Percentiles rank a stretch among this genome's conserved stretches.
These are phyloP conservation scores for Butyriboletus pseudospeciosus DNA, from an alignment of 1,284 basidiomycete genomes.

Conservation along the genomic window DNA sequence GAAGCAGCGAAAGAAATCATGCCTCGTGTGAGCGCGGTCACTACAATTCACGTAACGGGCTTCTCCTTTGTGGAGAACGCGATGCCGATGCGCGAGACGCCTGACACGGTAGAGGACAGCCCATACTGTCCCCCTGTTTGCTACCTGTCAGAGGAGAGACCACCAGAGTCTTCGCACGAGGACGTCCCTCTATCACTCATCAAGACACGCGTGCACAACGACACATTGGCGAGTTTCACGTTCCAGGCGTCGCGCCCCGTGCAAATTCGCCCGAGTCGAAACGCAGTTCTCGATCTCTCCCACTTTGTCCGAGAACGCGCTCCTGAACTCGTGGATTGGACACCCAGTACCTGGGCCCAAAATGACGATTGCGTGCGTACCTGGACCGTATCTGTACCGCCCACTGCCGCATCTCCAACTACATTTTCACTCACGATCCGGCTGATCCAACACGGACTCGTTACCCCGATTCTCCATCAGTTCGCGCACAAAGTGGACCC, in stretches of 20 bases:
- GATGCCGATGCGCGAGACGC: constrained; percentile 47
- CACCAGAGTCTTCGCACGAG: constrained; percentile 26
- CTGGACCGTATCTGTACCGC: constrained; percentile 53
- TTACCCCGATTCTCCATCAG: constrained; percentile 22
- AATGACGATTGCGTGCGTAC: constrained; percentile 64
- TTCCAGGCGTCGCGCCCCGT: constrained; percentile 40
- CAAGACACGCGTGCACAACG: constrained; percentile 40
- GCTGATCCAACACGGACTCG: constrained; percentile 40
- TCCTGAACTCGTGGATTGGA: constrained; percentile 49
- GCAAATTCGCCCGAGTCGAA: constrained; percentile 46
- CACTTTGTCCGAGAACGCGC: constrained; percentile 43
- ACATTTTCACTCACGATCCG: constrained; percentile 23
- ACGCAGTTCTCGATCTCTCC: constrained; percentile 52
- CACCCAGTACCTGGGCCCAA: constrained; percentile 39
- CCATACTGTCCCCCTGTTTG: constrained; percentile 60
- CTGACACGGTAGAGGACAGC: constrained; percentile 38
- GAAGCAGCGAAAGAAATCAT: constrained; percentile 46
- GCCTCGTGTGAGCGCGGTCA: constrained; percentile 50
- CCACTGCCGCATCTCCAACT: constrained; percentile 32
- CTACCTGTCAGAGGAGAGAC: constrained; percentile 47
- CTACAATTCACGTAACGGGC: constrained; percentile 47
- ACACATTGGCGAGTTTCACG: constrained; percentile 51
- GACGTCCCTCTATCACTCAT: constrained; percentile 31
- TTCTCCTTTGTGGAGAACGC: constrained; percentile 52
- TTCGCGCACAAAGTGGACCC: constrained; percentile 16